phyloP scores from a whole-genome alignment of 2,329 filamentous ascomycete genomes.

The Tolypocladium sp. region DNA sequence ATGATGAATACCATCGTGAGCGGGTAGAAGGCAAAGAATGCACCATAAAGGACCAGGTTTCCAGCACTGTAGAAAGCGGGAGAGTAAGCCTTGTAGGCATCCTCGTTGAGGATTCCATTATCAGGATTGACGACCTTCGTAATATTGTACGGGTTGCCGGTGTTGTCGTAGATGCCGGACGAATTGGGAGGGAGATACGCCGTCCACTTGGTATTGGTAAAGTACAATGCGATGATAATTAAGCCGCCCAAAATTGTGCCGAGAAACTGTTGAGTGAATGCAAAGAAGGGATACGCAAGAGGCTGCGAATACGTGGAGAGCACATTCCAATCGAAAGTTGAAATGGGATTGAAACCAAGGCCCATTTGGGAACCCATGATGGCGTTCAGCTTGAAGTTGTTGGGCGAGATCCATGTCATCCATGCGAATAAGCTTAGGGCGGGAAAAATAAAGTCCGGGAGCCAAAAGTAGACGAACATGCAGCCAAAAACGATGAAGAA shows the following conservation, averaged over 20 bases:
- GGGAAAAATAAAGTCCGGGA: slow-evolving; percentile 35
- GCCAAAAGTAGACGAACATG: slow-evolving; percentile 35
- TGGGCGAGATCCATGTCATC: slow-evolving; percentile 41
- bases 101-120: slow-evolving; percentile 19
- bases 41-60: slow-evolving; percentile 19
- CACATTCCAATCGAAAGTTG: slow-evolving; percentile 42
- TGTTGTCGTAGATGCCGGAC: slow-evolving; percentile 34
- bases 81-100: slow-evolving; percentile 25
- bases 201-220: slow-evolving; percentile 31
- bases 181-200: slow-evolving; percentile 40
- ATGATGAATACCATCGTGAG: slow-evolving; percentile 25
- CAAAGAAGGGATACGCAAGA: slow-evolving; percentile 29
- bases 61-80: slow-evolving; percentile 22
- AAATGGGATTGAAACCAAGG: slow-evolving; percentile 38
- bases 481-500: slow-evolving; percentile 28
- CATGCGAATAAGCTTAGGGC: slow-evolving; percentile 36
- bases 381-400: slow-evolving; percentile 29
- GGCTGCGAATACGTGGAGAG: slow-evolving; percentile 12
- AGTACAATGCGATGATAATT: slow-evolving; percentile 34
- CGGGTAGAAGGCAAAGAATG: slow-evolving; percentile 22
- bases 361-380: slow-evolving; percentile 31
- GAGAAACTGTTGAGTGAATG: slow-evolving; percentile 24
- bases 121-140: slow-evolving; percentile 30
- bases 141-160: slow-evolving; percentile 29
- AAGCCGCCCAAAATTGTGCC: slow-evolving; percentile 23